phyloP scores from a whole-genome alignment of 495 filamentous ascomycete genomes.

The Penicillium macrosclerotiorum region DNA sequence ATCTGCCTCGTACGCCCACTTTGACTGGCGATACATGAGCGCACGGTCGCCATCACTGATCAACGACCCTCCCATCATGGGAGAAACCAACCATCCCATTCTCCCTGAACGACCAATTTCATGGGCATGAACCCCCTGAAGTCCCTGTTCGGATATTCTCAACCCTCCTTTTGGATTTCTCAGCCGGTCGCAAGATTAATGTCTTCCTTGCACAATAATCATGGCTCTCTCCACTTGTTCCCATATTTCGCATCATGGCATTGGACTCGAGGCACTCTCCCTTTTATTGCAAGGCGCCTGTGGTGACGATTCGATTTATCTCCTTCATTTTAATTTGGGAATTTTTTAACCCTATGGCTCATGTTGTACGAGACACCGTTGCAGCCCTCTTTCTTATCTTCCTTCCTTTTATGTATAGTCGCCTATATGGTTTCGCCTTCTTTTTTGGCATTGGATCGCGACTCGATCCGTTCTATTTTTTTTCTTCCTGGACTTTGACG shows the following conservation, averaged over 20 bases:
- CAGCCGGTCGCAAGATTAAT: slow-evolving; percentile 2
- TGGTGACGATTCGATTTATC: slow-evolving; percentile 16
- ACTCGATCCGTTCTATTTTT: neutral
- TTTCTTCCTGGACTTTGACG: neutral
- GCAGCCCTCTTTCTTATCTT: slow-evolving; percentile 13
- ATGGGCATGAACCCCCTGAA: neutral
- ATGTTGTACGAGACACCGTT: slow-evolving; percentile 29
- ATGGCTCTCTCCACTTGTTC: neutral
- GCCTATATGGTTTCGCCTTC: slow-evolving; percentile 1
- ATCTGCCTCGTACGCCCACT: neutral
- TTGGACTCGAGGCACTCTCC: slow-evolving; percentile 17
- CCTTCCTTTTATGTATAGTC: slow-evolving; percentile 2
- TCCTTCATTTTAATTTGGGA: slow-evolving; percentile 12
- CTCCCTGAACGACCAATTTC: neutral
- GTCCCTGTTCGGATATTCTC: too few species aligned
- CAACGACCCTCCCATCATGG: neutral
- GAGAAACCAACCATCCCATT: neutral
- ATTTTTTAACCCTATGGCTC: slow-evolving; percentile 11
- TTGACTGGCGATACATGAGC: slow-evolving; percentile 5
- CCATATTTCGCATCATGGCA: slow-evolving; percentile 16
- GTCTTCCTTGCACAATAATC: slow-evolving; percentile 7
- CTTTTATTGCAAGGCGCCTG: slow-evolving; percentile 22
- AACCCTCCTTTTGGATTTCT: slow-evolving; percentile 3
- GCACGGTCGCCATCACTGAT: slow-evolving; percentile 1
- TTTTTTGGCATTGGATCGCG: too few species aligned